These are phyloP conservation scores for Chenopodium suecicum DNA, from an alignment of 148 eudicot genomes.

Conservation along the genomic window DNA sequence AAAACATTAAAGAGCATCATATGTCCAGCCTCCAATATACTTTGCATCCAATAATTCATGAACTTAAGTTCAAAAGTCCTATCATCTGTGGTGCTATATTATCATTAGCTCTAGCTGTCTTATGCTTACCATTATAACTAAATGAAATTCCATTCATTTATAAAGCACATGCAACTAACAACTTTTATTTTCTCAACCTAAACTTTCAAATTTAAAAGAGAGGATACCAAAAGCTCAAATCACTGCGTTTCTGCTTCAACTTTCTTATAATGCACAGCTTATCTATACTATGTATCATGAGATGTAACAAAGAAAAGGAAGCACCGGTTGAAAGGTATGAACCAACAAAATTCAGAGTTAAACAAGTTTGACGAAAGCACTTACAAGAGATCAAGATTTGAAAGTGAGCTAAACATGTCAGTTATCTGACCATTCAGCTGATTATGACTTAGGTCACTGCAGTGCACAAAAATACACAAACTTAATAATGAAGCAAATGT, in stretches of 20 bases:
- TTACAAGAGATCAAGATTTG: constrained; percentile 55
- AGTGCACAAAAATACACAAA: constrained; percentile 11
- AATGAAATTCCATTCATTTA: background rate
- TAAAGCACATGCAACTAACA: background rate
- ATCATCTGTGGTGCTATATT: background rate
- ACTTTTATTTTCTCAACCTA: background rate
- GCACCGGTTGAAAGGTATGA: background rate
- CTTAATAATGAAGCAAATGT: background rate
- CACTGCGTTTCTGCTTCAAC: background rate
- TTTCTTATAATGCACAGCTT: background rate
- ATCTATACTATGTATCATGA: background rate
- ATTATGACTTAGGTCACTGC: constrained; percentile 60
- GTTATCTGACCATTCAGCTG: constrained; percentile 54
- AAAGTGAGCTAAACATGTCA: constrained; percentile 58
- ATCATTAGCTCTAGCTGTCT: no score
- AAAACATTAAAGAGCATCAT: background rate
- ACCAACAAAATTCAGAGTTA: background rate
- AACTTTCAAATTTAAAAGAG: background rate
- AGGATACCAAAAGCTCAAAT: background rate
- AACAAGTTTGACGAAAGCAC: constrained; percentile 17
- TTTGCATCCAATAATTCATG: background rate
- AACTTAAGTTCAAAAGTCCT: background rate
- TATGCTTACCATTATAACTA: background rate
- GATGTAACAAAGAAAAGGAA: background rate
- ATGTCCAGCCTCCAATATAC: background rate